These are phyloP conservation scores for Phellopilus nigrolimitatus DNA, from an alignment of 1,284 basidiomycete genomes.

Conservation along the genomic window DNA sequence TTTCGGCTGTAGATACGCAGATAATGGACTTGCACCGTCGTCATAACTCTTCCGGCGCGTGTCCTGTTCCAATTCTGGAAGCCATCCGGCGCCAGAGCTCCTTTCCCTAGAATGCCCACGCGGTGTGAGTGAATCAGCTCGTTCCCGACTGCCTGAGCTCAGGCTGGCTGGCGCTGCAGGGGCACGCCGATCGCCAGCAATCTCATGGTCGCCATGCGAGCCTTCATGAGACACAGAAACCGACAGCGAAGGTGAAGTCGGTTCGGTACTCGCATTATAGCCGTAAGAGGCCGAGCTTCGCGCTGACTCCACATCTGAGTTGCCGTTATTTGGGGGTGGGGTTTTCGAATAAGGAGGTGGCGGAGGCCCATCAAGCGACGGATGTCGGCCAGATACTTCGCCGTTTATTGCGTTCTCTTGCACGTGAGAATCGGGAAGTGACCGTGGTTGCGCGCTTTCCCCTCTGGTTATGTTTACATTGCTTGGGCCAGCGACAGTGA, in stretches of 20 bases:
- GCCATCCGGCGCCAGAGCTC: not conserved
- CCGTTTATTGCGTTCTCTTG: not conserved
- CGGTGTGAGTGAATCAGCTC: slow-evolving; percentile 22
- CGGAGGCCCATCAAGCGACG: slow-evolving; percentile 5
- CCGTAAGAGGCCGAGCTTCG: slow-evolving; percentile 14
- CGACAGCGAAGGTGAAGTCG: slow-evolving; percentile 12
- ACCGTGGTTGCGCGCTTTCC: not conserved
- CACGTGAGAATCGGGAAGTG: not conserved
- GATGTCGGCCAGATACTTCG: not conserved
- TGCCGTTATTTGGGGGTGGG: slow-evolving; percentile 5
- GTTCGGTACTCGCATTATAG: slow-evolving; percentile 7
- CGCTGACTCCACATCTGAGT: slow-evolving; percentile 14
- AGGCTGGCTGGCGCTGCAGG: not conserved
- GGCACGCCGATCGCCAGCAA: not conserved
- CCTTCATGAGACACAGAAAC: slow-evolving; percentile 16
- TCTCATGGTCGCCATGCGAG: slow-evolving; percentile 5
- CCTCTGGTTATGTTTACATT: not conserved
- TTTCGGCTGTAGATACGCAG: slow-evolving; percentile 35
- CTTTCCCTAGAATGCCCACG: slow-evolving; percentile 17
- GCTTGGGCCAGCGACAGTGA: slow-evolving; percentile 17
- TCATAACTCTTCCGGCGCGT: slow-evolving; percentile 54
- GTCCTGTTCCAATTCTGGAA: slow-evolving; percentile 24
- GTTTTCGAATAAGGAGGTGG: slow-evolving; percentile 16
- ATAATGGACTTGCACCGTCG: slow-evolving; percentile 49
- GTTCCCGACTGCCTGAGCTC: not conserved